Percentiles rank a stretch among this genome's conserved stretches.
Conservation (phyloP, 495 filamentous ascomycete genomes). For the Bryoglossum gracile region DNA sequence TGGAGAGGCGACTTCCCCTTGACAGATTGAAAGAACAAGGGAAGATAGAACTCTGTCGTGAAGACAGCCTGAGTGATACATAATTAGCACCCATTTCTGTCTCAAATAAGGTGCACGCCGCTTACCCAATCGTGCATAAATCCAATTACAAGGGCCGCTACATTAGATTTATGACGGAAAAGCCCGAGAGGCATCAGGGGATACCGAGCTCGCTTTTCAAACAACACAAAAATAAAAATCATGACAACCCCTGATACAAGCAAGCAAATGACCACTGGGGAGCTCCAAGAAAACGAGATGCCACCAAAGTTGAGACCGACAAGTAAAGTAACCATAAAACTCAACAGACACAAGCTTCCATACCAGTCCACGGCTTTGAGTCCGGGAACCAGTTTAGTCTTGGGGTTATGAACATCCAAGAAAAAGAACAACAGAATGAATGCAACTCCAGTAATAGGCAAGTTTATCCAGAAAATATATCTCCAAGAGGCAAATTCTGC, state of each 20-base stretch:
- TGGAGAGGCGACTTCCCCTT: constrained; percentile 45
- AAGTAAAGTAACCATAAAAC: constrained; percentile 63
- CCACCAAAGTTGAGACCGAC: constrained; percentile 67
- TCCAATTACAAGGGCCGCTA: constrained; percentile 38
- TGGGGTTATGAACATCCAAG: constrained; percentile 53
- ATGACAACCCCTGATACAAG: constrained; percentile 58
- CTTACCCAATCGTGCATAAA: constrained; percentile 46
- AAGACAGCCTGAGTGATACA: background rate
- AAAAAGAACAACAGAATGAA: constrained; percentile 49
- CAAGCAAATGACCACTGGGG: constrained; percentile 60
- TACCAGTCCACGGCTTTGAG: constrained; percentile 40
- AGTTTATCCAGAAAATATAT: constrained; percentile 45
- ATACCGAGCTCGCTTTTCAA: constrained; percentile 58
- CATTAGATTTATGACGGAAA: constrained; percentile 51
- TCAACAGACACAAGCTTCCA: constrained; percentile 50
- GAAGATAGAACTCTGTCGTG: constrained; percentile 50
- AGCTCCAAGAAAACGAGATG: constrained; percentile 46
- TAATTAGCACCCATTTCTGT: background rate
- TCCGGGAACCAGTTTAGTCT: constrained; percentile 43
- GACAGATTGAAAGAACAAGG: constrained; percentile 76
- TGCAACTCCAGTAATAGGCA: constrained; percentile 48
- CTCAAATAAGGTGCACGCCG: too few relatives aligned
- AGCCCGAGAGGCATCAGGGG: constrained; percentile 62
- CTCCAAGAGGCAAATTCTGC: constrained; percentile 35
- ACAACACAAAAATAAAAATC: constrained; percentile 49